A percentile compares a stretch with the other conserved stretches of the same genome.
Evolutionary conservation across 2,329 filamentous ascomycete species (phyloP).

Genomic region (Cylindrodendrum hubeiense): DNA sequence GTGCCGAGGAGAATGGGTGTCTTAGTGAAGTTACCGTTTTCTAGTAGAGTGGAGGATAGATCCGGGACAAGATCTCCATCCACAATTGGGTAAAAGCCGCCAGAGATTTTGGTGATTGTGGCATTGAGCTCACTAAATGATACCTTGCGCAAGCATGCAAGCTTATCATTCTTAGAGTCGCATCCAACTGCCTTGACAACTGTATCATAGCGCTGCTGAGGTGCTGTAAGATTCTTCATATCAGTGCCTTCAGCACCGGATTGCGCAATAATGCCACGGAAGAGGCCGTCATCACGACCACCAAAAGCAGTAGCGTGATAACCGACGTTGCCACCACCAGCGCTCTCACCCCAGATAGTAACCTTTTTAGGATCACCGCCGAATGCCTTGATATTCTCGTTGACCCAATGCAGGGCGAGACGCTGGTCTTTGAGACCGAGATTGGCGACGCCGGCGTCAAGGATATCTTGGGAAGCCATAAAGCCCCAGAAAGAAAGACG

Average conservation of each 20-base stretch:
- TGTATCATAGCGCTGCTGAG: slow-evolving; percentile 17
- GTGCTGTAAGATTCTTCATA: slow-evolving; percentile 22
- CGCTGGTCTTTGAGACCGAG: slow-evolving; percentile 64
- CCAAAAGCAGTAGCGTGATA: slow-evolving; percentile 54
- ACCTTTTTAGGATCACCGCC: slow-evolving; percentile 60
- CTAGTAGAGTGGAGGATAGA: slow-evolving; percentile 64
- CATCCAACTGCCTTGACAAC: slow-evolving; percentile 42
- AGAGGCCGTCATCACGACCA: slow-evolving; percentile 66
- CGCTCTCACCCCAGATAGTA: slow-evolving; percentile 59
- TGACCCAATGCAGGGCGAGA: slow-evolving; percentile 62
- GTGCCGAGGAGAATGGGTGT: slow-evolving; percentile 73
- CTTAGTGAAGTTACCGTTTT: slow-evolving; percentile 69
- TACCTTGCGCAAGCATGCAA: slow-evolving; percentile 46
- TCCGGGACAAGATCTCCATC: slow-evolving; percentile 56
- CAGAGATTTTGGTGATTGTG: slow-evolving; percentile 27
- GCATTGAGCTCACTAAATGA: slow-evolving; percentile 37
- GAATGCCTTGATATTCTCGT: slow-evolving; percentile 58
- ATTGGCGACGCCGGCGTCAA: slow-evolving; percentile 51
- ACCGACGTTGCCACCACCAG: slow-evolving; percentile 62
- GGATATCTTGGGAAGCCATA: slow-evolving; percentile 58
- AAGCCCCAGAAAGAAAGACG: slow-evolving; percentile 57
- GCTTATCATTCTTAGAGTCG: slow-evolving; percentile 34
- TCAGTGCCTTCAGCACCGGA: slow-evolving; percentile 54
- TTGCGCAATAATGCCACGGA: slow-evolving; percentile 64
- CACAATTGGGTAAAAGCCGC: slow-evolving; percentile 34